Base-by-base conservation (phyloP, 2,329 filamentous ascomycete species). In the Epichloe baconii region DNA sequence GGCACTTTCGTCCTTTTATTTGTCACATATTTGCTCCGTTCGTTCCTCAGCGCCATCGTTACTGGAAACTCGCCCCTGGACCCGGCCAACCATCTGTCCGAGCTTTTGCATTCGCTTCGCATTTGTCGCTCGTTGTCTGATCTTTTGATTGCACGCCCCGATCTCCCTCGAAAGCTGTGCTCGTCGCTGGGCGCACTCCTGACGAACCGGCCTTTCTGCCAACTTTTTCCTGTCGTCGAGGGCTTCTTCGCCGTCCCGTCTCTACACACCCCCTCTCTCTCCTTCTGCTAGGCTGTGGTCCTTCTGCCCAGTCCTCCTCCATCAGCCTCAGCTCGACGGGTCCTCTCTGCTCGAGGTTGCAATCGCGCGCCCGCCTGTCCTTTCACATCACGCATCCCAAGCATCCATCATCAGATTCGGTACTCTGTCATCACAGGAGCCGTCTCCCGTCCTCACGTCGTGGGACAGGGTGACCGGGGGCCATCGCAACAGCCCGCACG, bases 401-500 rank as follows among this genome's bases (percentile, higher is more conserved):
- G 23, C 46, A 21, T 17, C 52, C 47, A 41, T 48, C 47, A 50
- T 51, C 50, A 37, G 44, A 49, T 51, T 47, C 50, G 51, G 54
- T 51, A 36, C 48, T 49, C 51, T 50, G 48, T 51, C 52, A 46
- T 47, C 43, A 56, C 52, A 53, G 49, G 43, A 51, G 49, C 46
- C 34, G 45, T 48, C 51, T 50, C 44, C 59, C 52, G 52, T 47
- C 45, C 48, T 52, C 57, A 54, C 53, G 48, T 54, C 56, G 56
- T 61, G 55, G 54, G 54, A 59, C 62, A 57, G 61, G 61, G 58
- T 59, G 64, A 62, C 60, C 44, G 60, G 60, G 60, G 62, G 59
- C 61, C 58, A 58, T 67, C 60, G 59, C 58, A 57, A 64, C 61
- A 64, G 59, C 57, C 60, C 63, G 56, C 59, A 62, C 58, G 47